Conservation (phyloP, 2,329 filamentous ascomycete species). For the Aspergillus tamarii region DNA sequence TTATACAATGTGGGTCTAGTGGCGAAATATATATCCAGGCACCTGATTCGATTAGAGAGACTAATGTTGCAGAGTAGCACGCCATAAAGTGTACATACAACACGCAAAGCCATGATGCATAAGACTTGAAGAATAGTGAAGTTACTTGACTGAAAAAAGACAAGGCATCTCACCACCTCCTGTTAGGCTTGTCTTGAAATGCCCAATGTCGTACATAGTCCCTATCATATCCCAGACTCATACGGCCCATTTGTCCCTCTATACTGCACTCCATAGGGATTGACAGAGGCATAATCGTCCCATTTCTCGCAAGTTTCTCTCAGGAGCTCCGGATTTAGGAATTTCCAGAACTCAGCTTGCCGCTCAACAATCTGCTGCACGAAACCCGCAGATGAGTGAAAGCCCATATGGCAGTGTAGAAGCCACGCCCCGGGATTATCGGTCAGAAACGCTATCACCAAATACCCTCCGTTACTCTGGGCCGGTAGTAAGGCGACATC, state of each 20-base stretch:
- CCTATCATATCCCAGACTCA: not conserved
- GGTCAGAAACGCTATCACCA: conserved; percentile 8
- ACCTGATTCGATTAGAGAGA: too few relatives aligned
- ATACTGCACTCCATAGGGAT: not conserved
- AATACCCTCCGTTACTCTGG: not conserved
- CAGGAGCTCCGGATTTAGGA: not conserved
- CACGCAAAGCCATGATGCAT: too few relatives aligned
- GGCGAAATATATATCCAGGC: not conserved
- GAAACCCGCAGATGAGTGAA: not conserved
- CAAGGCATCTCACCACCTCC: too few relatives aligned
- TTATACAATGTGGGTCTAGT: not conserved
- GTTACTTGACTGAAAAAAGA: too few relatives aligned
- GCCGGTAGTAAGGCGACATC: not conserved
- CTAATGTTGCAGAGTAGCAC: too few relatives aligned
- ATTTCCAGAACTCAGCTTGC: not conserved
- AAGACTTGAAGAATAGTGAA: too few relatives aligned
- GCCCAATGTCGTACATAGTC: too few relatives aligned
- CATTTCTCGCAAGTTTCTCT: not conserved
- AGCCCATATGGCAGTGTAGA: conserved; percentile 12
- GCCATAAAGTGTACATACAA: too few relatives aligned
- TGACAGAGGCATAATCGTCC: not conserved
- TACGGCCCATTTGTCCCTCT: not conserved
- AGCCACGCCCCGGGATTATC: conserved; percentile 14
- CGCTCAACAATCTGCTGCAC: conserved; percentile 9
- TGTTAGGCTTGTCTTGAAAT: too few relatives aligned